phyloP scores from a whole-genome alignment of 805 yeast species.

The Starmerella floricola region DNA sequence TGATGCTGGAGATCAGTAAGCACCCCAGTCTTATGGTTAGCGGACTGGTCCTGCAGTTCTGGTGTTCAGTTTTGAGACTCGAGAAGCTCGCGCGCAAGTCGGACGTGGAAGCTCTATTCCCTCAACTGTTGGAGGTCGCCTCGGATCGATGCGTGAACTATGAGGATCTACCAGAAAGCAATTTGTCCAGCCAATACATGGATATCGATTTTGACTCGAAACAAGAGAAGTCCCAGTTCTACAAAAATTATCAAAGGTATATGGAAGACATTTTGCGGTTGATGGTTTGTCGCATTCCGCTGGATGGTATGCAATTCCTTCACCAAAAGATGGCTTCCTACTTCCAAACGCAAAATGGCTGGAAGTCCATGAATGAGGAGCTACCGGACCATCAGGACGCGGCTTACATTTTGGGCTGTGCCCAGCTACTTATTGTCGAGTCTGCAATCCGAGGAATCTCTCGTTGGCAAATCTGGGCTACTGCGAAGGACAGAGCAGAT shows the following conservation, averaged over 20 bases:
- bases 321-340: slow-evolving; percentile 59
- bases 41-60: slow-evolving; percentile 81
- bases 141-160: slow-evolving; percentile 70
- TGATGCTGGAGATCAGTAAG: slow-evolving; percentile 68
- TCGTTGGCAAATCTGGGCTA: slow-evolving; percentile 92
- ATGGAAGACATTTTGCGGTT: slow-evolving; percentile 85
- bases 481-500: slow-evolving; percentile 41
- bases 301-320: slow-evolving; percentile 71
- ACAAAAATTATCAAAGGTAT: slow-evolving; percentile 67
- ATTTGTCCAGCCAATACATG: slow-evolving; percentile 50
- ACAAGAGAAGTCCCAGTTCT: slow-evolving; percentile 65
- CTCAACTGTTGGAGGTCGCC: slow-evolving; percentile 60
- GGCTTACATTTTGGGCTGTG: slow-evolving; percentile 52
- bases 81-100: slow-evolving; percentile 42
- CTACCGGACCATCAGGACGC: slow-evolving; percentile 33
- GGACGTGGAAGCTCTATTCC: slow-evolving; percentile 42
- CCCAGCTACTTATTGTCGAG: slow-evolving; percentile 78
- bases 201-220: slow-evolving; percentile 81
- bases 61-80: slow-evolving; percentile 80
- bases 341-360: slow-evolving; percentile 54
- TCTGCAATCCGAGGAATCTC: slow-evolving; percentile 84
- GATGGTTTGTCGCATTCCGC: slow-evolving; percentile 73
- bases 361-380: slow-evolving; percentile 41
- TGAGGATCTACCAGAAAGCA: slow-evolving; percentile 52
- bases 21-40: slow-evolving; percentile 82